These are phyloP conservation scores for Cephalotrichum gorgonifer DNA, from an alignment of 2,329 filamentous ascomycete genomes.

Conservation along the genomic window DNA sequence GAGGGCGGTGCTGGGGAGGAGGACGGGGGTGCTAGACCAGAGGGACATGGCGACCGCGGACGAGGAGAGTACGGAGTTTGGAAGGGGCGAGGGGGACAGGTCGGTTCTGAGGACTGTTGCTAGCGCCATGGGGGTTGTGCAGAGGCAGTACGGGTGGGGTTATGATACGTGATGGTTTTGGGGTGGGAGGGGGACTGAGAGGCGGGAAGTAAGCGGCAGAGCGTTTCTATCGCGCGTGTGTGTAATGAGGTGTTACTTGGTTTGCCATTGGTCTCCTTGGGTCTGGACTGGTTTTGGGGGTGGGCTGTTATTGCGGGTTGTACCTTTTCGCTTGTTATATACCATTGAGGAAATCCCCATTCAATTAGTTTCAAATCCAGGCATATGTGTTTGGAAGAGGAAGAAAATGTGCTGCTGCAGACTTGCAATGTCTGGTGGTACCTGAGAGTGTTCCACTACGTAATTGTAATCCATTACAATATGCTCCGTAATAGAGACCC, in stretches of 20 bases:
- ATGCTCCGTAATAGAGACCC: too few species aligned
- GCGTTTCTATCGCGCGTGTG: background rate
- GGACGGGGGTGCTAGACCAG: constrained; percentile 44
- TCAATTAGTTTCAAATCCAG: too few species aligned
- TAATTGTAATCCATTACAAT: too few species aligned
- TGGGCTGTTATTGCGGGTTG: too few species aligned
- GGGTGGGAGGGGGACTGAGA: background rate
- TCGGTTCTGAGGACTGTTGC: constrained; percentile 37
- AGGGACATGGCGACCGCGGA: constrained; percentile 19
- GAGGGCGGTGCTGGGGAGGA: constrained; percentile 46
- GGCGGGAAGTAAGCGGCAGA: too few species aligned
- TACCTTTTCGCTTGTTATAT: too few species aligned
- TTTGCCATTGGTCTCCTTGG: background rate
- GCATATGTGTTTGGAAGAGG: too few species aligned
- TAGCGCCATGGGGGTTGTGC: constrained; percentile 39
- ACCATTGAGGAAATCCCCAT: too few species aligned
- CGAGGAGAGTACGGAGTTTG: constrained; percentile 4
- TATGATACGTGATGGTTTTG: constrained; percentile 6
- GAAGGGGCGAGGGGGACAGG: constrained; percentile 29
- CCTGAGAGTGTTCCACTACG: too few species aligned
- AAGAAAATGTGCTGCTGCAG: too few species aligned
- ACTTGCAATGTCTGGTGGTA: too few species aligned
- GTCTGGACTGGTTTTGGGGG: too few species aligned
- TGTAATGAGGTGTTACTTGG: background rate
- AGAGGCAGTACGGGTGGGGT: constrained; percentile 45